Conservation (phyloP, 208 protist genomes). For the Trichomonas gallinae region DNA sequence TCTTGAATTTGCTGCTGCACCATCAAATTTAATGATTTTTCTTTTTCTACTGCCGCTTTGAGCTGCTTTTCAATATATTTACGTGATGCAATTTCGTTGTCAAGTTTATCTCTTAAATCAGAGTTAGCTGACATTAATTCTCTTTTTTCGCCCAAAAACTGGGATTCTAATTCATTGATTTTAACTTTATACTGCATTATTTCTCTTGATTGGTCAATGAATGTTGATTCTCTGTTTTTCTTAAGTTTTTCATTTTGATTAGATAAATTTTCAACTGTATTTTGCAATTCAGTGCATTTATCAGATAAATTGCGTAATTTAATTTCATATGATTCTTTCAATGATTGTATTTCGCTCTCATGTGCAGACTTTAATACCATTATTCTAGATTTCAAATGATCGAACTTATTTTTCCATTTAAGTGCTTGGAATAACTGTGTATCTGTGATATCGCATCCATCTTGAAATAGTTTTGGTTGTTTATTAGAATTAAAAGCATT, state of each 20-base stretch:
- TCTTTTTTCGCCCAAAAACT: not conserved
- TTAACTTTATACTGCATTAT: not conserved
- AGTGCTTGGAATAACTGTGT: not conserved
- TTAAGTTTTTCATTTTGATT: not conserved
- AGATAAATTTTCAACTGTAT: not conserved
- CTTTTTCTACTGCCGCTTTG: not conserved
- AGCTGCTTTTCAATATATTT: not conserved
- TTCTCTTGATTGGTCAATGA: not conserved
- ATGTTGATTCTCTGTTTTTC: not conserved
- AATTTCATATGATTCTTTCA: not conserved
- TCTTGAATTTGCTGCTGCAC: not conserved
- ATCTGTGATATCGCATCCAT: not conserved
- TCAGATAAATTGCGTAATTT: not conserved
- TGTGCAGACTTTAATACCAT: not conserved
- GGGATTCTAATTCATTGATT: not conserved
- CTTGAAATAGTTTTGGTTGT: not conserved
- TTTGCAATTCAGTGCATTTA: not conserved
- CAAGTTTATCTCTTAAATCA: not conserved
- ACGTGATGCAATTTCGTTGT: not conserved
- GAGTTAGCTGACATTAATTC: not conserved
- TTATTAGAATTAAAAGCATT: not conserved
- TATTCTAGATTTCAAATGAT: not conserved
- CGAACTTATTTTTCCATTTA: not conserved
- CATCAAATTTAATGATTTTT: not conserved
- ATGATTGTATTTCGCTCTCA: not conserved